A percentile compares a stretch with the other conserved stretches of the same genome.
Evolutionary conservation across 2,329 filamentous ascomycete species (phyloP).

Genomic region (Botrytis fragariae): DNA sequence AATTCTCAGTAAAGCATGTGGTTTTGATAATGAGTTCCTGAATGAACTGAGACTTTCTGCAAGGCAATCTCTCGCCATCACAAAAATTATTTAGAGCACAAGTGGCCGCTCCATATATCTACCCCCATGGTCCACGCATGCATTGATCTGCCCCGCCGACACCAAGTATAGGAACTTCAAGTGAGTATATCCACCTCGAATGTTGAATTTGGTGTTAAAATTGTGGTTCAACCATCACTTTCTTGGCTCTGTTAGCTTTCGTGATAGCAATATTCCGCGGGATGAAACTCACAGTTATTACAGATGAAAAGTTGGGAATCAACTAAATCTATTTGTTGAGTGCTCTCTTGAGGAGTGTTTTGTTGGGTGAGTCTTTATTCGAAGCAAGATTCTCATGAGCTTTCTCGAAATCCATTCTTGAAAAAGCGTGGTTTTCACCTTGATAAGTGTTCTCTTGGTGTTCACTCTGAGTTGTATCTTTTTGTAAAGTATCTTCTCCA

Average conservation of each 20-base stretch:
- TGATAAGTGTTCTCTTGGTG: too few relatives aligned
- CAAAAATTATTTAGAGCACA: not conserved
- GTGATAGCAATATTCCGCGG: not conserved
- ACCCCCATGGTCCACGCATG: too few relatives aligned
- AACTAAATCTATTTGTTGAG: not conserved
- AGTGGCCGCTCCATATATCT: not conserved
- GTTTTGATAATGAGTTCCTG: too few relatives aligned
- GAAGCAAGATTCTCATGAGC: not conserved
- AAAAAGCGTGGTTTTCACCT: too few relatives aligned
- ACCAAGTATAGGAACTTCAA: not conserved
- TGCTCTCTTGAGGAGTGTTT: not conserved
- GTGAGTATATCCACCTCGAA: not conserved
- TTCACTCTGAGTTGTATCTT: too few relatives aligned
- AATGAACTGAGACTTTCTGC: not conserved
- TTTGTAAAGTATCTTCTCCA: not conserved
- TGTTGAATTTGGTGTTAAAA: not conserved
- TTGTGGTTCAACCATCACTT: not conserved
- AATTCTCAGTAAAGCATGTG: too few relatives aligned
- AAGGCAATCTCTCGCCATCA: not conserved
- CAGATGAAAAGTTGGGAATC: not conserved
- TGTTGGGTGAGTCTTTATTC: too few relatives aligned
- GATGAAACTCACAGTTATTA: not conserved
- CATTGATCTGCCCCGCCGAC: not conserved
- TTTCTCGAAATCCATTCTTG: too few relatives aligned
- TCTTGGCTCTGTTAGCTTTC: not conserved